Evolutionary conservation across 192 early-diverging fungal genomes (phyloP).

Genomic region (Geranomyces michiganensis): DNA sequence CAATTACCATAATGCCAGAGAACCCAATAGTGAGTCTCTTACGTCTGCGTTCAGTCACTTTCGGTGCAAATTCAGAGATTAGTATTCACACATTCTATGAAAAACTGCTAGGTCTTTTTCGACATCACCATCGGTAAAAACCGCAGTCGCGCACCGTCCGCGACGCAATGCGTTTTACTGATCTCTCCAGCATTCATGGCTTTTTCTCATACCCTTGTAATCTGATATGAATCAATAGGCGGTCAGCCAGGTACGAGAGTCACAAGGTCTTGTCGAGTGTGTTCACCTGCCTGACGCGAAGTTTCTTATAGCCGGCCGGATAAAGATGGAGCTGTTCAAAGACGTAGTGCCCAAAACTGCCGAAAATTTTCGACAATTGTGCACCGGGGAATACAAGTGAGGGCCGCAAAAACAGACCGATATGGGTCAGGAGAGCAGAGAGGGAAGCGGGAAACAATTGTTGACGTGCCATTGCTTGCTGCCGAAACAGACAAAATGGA

Average conservation of each 20-base stretch:
- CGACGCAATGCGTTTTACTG: no score
- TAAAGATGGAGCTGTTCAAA: constrained; percentile 67
- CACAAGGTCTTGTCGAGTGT: background rate
- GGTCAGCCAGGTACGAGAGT: constrained; percentile 41
- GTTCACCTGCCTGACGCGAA: background rate
- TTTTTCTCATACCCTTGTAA: no score
- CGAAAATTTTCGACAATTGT: constrained; percentile 95
- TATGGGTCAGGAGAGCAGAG: no score
- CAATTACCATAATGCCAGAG: no score
- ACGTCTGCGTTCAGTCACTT: no score
- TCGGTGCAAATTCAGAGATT: no score
- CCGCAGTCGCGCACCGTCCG: background rate
- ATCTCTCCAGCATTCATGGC: constrained; percentile 3
- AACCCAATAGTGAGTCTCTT: no score
- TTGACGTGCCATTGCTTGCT: no score
- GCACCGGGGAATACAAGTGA: constrained; percentile 82
- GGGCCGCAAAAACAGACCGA: background rate
- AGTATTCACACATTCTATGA: no score
- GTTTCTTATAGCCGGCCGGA: constrained; percentile 42
- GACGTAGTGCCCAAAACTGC: constrained; percentile 90
- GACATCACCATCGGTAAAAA: constrained; percentile 75
- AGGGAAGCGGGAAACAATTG: no score
- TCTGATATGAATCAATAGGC: constrained; percentile 16
- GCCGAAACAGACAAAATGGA: constrained; percentile 67
- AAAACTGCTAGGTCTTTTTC: constrained; percentile 76